phyloP scores from a whole-genome alignment of 257 asterid genomes.

The Forsythia viridissima region DNA sequence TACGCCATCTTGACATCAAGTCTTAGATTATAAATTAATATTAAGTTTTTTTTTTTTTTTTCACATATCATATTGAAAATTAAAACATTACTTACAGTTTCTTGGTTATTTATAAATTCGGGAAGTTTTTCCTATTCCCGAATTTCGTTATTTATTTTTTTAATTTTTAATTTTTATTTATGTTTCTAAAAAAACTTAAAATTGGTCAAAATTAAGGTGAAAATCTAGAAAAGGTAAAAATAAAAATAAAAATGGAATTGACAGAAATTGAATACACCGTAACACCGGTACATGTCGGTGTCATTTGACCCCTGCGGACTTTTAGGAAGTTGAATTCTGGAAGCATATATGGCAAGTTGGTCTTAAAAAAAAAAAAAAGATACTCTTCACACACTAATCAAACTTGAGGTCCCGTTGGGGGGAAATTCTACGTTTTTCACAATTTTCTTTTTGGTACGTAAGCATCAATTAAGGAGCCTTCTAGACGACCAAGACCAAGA shows the following conservation, averaged over 20 bases:
- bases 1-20: neutral
- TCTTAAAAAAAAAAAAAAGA: neutral
- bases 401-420: neutral
- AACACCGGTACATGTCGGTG: neutral
- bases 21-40: neutral
- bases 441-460: neutral
- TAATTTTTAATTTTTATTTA: too few relatives aligned
- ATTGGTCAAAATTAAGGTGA: too few relatives aligned
- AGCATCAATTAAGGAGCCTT: neutral
- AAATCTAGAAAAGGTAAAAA: too few relatives aligned
- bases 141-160: too few relatives aligned
- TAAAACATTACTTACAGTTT: too few relatives aligned
- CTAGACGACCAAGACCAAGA: neutral
- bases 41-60: too few relatives aligned
- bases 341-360: neutral
- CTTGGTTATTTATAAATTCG: too few relatives aligned
- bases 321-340: neutral
- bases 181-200: too few relatives aligned
- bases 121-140: too few relatives aligned
- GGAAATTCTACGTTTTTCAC: neutral
- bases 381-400: neutral
- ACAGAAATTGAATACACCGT: neutral
- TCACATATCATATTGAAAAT: too few relatives aligned
- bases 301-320: neutral
- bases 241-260: neutral